Evolutionary conservation across 1,284 basidiomycete genomes (phyloP).

Genomic region (Tilletia caries): DNA sequence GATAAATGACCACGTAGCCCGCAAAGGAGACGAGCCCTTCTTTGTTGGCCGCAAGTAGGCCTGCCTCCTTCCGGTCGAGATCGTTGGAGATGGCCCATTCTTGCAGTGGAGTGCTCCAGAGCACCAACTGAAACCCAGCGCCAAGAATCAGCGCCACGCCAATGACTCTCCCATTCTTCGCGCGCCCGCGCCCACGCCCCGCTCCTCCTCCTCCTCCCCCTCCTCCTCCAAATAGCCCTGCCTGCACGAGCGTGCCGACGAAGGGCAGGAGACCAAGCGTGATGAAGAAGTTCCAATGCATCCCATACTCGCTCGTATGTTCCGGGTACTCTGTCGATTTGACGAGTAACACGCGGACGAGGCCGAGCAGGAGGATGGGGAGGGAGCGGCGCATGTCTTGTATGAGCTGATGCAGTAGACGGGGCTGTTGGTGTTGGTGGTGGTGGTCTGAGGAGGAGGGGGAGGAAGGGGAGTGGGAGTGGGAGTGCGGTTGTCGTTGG

Average conservation of each 20-base stretch:
- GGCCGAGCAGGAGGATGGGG: conserved; percentile 71
- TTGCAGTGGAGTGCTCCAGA: conserved; percentile 27
- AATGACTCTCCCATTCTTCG: conserved; percentile 1
- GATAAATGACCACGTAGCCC: conserved; percentile 84
- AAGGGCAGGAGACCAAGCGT: conserved; percentile 79
- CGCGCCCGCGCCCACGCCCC: too few species aligned
- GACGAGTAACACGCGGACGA: conserved; percentile 76
- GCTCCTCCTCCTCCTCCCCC: neutral
- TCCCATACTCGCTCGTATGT: conserved; percentile 91
- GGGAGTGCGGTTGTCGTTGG: conserved; percentile 1
- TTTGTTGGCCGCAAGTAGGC: conserved; percentile 77
- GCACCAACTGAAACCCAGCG: conserved; percentile 21
- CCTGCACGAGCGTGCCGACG: conserved; percentile 62
- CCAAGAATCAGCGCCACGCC: neutral
- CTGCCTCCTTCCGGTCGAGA: conserved; percentile 55
- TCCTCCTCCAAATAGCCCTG: conserved; percentile 57
- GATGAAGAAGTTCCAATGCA: conserved; percentile 99
- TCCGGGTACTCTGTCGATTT: conserved; percentile 94
- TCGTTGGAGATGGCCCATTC: conserved; percentile 30
- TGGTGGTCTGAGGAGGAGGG: neutral
- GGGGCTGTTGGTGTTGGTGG: conserved; percentile 7
- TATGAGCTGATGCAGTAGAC: conserved; percentile 23
- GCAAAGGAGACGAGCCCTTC: conserved; percentile 80
- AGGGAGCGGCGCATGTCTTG: conserved; percentile 62
- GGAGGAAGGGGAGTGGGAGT: neutral